Base-by-base conservation (phyloP, 73 alveolate genomes). In the Effrenium voratum region DNA sequence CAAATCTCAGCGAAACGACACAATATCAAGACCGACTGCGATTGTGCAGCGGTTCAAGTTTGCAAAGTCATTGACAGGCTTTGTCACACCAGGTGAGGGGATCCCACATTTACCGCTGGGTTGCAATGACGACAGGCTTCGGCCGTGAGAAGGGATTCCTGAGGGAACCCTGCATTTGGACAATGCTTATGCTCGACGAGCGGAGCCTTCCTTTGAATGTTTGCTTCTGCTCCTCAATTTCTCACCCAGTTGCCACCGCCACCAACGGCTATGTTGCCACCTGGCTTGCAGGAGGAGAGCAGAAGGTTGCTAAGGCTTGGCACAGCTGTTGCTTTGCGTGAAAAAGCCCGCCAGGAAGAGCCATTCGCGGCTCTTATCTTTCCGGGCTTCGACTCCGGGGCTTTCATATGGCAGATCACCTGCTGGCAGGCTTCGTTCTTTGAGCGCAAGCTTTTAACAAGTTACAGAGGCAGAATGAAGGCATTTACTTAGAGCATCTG, bases 351-450 rank as follows among this genome's bases (percentile, higher is more conserved):
- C 30, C 72, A 91, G 98, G 98, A 91, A 28, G 98, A 91, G 55
- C 98, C 87, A 40, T 91, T 91, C 77, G 98, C 98, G 32, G 98
- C 87, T 43, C 45, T 91, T 88, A 91, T 91, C 90, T 91, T 91
- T 46, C 98, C 98, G 22, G 98, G 98, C 88, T 91, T 91, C 59
- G 98, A 91, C 50, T 26, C 85, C 49, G 59, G 85, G 40, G 95
- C 95, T 70, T 87, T 87, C 95, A 87, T 87, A 38, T 87, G 95
- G 95, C 95, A 87, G 59, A 87, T 87, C 72, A 87, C 95, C 73
- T 87, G 95, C 50, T 87, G 95, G 95, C 95, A 87, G 95, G 95
- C 49, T 16, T 38, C 41, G 19, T 45, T 32, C 16, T 24, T 34
- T 45, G 30, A 38, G 72, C n/a, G 0, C n/a, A 57, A 57, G 28